Conservation (phyloP, 495 filamentous ascomycete species). For the Talaromyces nanjingensis region DNA sequence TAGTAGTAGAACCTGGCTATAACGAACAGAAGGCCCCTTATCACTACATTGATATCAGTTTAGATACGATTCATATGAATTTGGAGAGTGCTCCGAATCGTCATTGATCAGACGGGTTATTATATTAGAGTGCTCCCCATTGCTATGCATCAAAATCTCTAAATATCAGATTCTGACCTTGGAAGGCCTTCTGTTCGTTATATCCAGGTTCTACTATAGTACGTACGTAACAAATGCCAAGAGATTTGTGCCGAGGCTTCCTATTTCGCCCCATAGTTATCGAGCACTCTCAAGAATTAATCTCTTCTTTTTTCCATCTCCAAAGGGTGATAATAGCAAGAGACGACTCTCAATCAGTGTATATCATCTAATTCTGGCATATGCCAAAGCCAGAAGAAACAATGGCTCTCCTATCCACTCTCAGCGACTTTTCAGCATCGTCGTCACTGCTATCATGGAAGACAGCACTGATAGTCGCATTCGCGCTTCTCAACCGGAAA, state of each 20-base stretch:
- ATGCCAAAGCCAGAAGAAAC: neutral
- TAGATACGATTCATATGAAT: no score
- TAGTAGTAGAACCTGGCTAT: no score
- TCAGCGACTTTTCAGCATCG: slow-evolving; percentile 5
- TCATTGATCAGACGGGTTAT: no score
- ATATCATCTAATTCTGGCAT: neutral
- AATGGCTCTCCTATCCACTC: slow-evolving; percentile 6
- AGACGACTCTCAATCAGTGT: neutral
- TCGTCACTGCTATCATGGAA: slow-evolving; percentile 41
- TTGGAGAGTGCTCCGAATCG: no score
- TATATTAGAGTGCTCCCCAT: no score
- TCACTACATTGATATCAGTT: no score
- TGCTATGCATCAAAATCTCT: no score
- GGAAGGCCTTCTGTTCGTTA: no score
- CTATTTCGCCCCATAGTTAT: neutral
- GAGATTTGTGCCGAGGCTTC: slow-evolving; percentile 1
- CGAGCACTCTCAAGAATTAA: neutral
- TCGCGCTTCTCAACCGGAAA: slow-evolving; percentile 55
- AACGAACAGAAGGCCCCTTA: no score
- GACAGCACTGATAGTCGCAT: slow-evolving; percentile 38
- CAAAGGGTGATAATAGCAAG: neutral
- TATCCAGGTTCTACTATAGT: no score
- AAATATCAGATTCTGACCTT: no score
- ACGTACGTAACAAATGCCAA: neutral
- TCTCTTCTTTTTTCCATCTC: neutral